Evolutionary conservation across 345 rosid species (phyloP).

Genomic region (Pistacia integerrima): DNA sequence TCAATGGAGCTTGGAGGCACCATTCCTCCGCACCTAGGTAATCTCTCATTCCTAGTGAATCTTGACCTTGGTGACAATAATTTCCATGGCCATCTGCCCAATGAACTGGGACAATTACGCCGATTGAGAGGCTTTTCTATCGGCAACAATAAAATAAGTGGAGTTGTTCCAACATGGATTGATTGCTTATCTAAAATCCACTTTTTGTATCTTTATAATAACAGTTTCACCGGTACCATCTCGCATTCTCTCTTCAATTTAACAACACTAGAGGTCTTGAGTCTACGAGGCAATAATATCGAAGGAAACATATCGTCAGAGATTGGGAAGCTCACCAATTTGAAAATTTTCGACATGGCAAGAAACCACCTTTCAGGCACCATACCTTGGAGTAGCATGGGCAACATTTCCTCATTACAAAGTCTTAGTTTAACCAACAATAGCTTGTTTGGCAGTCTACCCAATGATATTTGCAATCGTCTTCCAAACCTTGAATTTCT

Average conservation of each 20-base stretch:
- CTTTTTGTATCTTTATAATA: not conserved
- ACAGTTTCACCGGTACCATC: not conserved
- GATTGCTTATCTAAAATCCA: not conserved
- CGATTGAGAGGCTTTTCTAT: not conserved
- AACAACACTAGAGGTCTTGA: too few relatives aligned
- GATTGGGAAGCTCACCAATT: not conserved
- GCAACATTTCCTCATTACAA: slow-evolving; percentile 8
- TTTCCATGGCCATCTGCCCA: slow-evolving; percentile 7
- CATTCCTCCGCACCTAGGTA: too few relatives aligned
- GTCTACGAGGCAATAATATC: not conserved
- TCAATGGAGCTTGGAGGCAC: too few relatives aligned
- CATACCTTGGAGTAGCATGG: not conserved
- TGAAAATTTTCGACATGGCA: not conserved
- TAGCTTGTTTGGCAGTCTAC: not conserved
- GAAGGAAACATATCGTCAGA: not conserved
- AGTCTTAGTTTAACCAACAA: not conserved
- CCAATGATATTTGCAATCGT: not conserved
- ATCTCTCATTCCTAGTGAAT: too few relatives aligned
- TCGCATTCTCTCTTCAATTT: too few relatives aligned
- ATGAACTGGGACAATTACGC: slow-evolving; percentile 1
- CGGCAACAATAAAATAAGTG: not conserved
- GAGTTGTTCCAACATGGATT: slow-evolving; percentile 11
- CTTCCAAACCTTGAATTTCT: not conserved
- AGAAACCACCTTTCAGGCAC: not conserved
- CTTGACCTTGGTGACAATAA: not conserved